These are phyloP conservation scores for Lactarius akahatsu DNA, from an alignment of 768 basidiomycete species.

Conservation along the genomic window DNA sequence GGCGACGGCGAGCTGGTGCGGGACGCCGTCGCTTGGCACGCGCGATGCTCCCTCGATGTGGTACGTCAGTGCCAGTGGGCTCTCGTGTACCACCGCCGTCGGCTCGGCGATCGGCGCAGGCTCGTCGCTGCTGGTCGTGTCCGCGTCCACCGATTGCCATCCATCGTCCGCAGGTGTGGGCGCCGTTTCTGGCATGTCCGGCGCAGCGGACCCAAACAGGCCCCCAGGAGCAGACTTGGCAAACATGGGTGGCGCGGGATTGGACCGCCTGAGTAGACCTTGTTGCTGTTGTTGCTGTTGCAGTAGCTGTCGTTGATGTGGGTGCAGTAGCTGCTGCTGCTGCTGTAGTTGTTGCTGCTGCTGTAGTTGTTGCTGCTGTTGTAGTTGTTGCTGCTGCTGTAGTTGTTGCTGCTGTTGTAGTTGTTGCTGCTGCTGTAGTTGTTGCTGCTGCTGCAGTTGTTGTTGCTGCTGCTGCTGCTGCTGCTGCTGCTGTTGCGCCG, in stretches of 20 bases:
- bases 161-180: neutral
- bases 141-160: neutral
- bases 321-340: too few relatives aligned
- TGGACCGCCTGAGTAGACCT: neutral
- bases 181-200: too few relatives aligned
- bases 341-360: too few relatives aligned
- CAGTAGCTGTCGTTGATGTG: neutral
- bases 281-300: neutral
- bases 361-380: too few relatives aligned
- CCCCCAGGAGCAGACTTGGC: conserved; percentile 30
- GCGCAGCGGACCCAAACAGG: neutral
- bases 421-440: too few relatives aligned
- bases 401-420: neutral
- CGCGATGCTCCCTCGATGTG: conserved; percentile 50
- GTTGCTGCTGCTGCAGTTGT: too few relatives aligned
- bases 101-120: conserved; percentile 35
- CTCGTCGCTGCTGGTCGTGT: neutral
- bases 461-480: too few relatives aligned
- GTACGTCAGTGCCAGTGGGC: conserved; percentile 52
- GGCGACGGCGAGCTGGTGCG: too few relatives aligned
- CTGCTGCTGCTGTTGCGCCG: too few relatives aligned
- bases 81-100: conserved; percentile 49
- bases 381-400: too few relatives aligned
- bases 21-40: conserved; percentile 41
- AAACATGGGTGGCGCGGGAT: neutral